phyloP scores from a whole-genome alignment of 2,329 filamentous ascomycete genomes.

The Huntiella decipiens region DNA sequence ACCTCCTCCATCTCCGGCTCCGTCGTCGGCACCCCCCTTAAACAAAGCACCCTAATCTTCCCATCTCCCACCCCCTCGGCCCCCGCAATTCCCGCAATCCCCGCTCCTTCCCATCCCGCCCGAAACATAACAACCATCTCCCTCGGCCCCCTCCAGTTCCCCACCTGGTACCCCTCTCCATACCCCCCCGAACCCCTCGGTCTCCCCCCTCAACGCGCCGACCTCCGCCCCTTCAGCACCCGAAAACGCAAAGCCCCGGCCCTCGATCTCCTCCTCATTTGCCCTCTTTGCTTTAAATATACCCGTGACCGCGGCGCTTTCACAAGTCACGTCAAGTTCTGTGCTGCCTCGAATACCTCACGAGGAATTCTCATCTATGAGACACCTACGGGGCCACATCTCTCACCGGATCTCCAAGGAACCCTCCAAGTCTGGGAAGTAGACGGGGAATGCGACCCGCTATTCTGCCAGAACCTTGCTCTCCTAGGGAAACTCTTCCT shows the following conservation, averaged over 20 bases:
- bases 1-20: not conserved
- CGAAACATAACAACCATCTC: constrained; percentile 78
- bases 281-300: constrained; percentile 89
- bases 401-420: constrained; percentile 48
- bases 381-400: constrained; percentile 41
- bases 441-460: constrained; percentile 70
- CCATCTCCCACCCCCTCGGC: not conserved
- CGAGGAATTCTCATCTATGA: no score
- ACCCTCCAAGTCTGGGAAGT: constrained; percentile 57
- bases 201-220: constrained; percentile 16
- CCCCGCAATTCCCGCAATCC: not conserved
- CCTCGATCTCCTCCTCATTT: constrained; percentile 62
- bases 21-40: not conserved
- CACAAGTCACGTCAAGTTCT: constrained; percentile 39
- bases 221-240: constrained; percentile 7
- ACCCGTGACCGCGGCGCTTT: constrained; percentile 42
- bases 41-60: not conserved
- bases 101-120: constrained; percentile 21
- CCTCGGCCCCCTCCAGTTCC: constrained; percentile 65
- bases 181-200: constrained; percentile 56
- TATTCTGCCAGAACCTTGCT: constrained; percentile 89
- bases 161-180: constrained; percentile 84
- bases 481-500: constrained; percentile 95
- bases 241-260: constrained; percentile 21
- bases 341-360: constrained; percentile 16